Percentiles rank a stretch among this genome's conserved stretches.
Evolutionary conservation across 306 rosid species (phyloP).

Genomic region (Medicago truncatula): MtrunA17r5.0-ANR NC_053045.1:40982001-40982500

Average conservation of each 20-base stretch:
- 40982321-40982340: slow-evolving; percentile 35
- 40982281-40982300: not conserved
- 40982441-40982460: slow-evolving; percentile 63
- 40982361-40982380: slow-evolving; percentile 57
- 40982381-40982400: slow-evolving; percentile 61
- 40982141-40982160: no score
- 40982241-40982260: not conserved
- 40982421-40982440: slow-evolving; percentile 51
- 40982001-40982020: no score
- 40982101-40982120: no score
- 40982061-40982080: no score
- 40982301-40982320: slow-evolving; percentile 20
- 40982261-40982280: not conserved
- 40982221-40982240: not conserved
- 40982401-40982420: slow-evolving; percentile 57
- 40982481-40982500: slow-evolving; percentile 3
- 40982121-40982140: no score
- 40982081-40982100: no score
- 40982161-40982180: no score
- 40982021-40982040: no score
- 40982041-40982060: no score
- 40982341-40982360: slow-evolving; percentile 56
- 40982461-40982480: slow-evolving; percentile 48
- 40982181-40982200: no score
- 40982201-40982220: no score